Percentiles rank a stretch among this genome's conserved stretches.
Conservation (phyloP, 768 basidiomycete species). For the Leccinum uliginosum region DNA sequence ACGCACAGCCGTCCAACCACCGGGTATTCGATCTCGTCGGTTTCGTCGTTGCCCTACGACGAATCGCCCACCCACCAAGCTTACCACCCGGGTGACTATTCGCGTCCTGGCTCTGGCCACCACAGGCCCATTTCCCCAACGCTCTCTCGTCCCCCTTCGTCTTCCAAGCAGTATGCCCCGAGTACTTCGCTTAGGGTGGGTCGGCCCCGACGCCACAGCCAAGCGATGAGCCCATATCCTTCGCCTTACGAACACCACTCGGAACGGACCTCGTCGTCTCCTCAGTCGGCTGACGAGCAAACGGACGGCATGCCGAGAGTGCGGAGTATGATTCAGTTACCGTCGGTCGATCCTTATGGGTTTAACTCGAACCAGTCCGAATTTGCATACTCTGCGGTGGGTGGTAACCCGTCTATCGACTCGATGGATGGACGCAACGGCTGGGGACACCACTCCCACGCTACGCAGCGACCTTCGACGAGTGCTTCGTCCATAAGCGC, state of each 20-base stretch:
- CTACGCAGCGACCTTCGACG: constrained; percentile 57
- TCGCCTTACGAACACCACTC: constrained; percentile 71
- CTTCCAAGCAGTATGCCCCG: constrained; percentile 51
- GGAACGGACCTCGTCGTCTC: constrained; percentile 67
- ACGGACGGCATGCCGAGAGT: constrained; percentile 58
- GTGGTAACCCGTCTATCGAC: constrained; percentile 37
- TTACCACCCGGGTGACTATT: constrained; percentile 53
- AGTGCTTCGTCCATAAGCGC: constrained; percentile 74
- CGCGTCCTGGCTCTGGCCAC: constrained; percentile 70
- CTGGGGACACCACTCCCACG: constrained; percentile 37
- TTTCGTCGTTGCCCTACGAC: constrained; percentile 71
- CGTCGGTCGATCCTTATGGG: constrained; percentile 63
- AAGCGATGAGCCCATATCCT: constrained; percentile 85
- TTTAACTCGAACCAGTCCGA: constrained; percentile 68
- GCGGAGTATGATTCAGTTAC: constrained; percentile 80
- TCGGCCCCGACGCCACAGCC: constrained; percentile 73
- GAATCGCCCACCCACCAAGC: constrained; percentile 38
- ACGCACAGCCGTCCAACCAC: constrained; percentile 69
- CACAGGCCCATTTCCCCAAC: constrained; percentile 63
- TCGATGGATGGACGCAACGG: constrained; percentile 37
- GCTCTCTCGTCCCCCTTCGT: constrained; percentile 63
- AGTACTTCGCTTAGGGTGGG: constrained; percentile 62
- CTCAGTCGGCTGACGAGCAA: constrained; percentile 56
- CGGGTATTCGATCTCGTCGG: constrained; percentile 81
- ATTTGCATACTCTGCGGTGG: constrained; percentile 74